Conservation (phyloP, 169 alveolate species). For the Plasmodium ovale region DNA sequence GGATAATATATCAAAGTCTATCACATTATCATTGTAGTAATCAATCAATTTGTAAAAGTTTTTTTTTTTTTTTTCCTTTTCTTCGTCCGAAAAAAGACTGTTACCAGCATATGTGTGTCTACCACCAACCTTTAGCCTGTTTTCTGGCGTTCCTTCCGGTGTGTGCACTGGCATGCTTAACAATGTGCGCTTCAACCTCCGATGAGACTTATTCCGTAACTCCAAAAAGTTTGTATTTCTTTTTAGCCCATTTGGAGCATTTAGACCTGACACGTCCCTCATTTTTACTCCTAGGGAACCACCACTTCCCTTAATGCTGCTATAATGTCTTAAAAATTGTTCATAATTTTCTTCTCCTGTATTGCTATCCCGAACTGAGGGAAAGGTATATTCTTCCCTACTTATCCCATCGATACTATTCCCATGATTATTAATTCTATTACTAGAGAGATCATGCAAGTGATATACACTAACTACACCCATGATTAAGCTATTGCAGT, state of each 20-base stretch:
- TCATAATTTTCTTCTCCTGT: background rate
- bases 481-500: conserved; percentile 52
- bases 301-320: background rate
- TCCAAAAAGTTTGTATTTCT: background rate
- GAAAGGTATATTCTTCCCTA: background rate
- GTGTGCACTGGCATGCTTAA: background rate
- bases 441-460: background rate
- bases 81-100: no score
- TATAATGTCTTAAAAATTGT: background rate
- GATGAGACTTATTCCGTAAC: no score
- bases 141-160: background rate
- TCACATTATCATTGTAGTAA: conserved; percentile 54
- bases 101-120: background rate
- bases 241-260: background rate
- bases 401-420: background rate
- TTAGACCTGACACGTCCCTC: no score
- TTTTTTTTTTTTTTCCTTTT: background rate
- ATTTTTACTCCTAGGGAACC: background rate
- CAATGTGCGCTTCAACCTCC: background rate
- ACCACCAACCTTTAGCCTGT: background rate
- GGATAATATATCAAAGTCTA: background rate
- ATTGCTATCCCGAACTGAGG: background rate
- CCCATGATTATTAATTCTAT: background rate
- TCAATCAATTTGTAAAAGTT: conserved; percentile 7
- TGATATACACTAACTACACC: conserved; percentile 41